Base-by-base conservation (phyloP, 1,284 basidiomycete genomes). In the Kwoniella shivajii region DNA sequence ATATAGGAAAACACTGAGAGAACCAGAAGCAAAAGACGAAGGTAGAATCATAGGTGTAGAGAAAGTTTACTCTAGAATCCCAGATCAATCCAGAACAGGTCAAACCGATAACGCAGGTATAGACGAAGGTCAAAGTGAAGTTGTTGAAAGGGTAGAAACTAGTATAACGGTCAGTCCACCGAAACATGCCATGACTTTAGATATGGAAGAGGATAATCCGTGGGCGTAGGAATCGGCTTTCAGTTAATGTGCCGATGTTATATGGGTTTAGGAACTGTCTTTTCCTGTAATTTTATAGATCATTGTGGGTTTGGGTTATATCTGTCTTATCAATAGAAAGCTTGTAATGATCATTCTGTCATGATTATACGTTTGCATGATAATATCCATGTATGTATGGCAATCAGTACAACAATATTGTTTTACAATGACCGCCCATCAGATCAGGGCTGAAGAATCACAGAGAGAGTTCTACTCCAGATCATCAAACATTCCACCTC, bases 401-500 rank as follows among this genome's bases (percentile, higher is more conserved):
- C n/a, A n/a, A n/a, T n/a, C n/a, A n/a, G n/a, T n/a, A n/a, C n/a
- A n/a, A n/a, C n/a, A n/a, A n/a, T n/a, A n/a, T n/a, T n/a, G n/a
- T n/a, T n/a, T n/a, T n/a, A n/a, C n/a, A n/a, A n/a, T n/a, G n/a
- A n/a, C n/a, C n/a, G n/a, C n/a, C n/a, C n/a, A n/a, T n/a, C n/a
- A n/a, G n/a, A n/a, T n/a, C n/a, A n/a, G n/a, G n/a, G n/a, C n/a
- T n/a, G n/a, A n/a, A n/a, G n/a, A n/a, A n/a, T n/a, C n/a, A n/a
- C n/a, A n/a, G n/a, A n/a, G n/a, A n/a, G n/a, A n/a, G n/a, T 4
- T 37, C 41, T 66, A 76, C 39, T 75, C 74, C 22, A 77, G 55
- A 46, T 65, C 75, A 56, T 74, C 74, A 64, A 75, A 76, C 73
- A 75, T 73, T 30, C 70, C 69, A 14, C 57, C 65, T 85, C 81